Conservation (phyloP, 169 alveolate genomes). For the Fabrea salina region DNA sequence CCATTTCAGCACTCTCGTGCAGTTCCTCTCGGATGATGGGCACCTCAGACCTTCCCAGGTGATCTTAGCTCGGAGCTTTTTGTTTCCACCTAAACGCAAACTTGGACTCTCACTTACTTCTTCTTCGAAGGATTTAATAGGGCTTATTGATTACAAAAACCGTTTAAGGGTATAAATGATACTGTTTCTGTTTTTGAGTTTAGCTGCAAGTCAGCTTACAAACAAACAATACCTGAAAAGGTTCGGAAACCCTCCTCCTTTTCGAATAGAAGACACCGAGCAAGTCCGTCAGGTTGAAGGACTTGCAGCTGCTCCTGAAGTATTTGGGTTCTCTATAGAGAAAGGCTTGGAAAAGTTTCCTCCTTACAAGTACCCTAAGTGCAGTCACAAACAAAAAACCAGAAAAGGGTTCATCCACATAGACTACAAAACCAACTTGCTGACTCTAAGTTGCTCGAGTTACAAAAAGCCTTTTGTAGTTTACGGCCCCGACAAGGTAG, state of each 20-base stretch:
- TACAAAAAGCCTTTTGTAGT: background rate
- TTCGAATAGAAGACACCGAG: constrained; percentile 18
- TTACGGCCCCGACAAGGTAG: background rate
- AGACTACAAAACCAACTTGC: background rate
- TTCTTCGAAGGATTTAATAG: no score
- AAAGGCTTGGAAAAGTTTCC: background rate
- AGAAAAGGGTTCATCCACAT: background rate
- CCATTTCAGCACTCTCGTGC: constrained; percentile 30
- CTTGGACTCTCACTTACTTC: background rate
- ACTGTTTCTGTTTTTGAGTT: no score
- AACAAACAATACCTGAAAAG: no score
- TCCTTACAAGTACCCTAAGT: background rate
- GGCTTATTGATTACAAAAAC: no score
- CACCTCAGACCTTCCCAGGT: constrained; percentile 43
- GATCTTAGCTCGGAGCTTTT: background rate
- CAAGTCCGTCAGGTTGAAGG: background rate
- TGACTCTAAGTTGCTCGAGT: background rate
- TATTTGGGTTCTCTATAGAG: background rate
- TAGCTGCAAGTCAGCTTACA: no score
- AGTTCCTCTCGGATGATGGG: constrained; percentile 37
- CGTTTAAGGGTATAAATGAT: no score
- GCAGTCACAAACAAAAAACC: background rate
- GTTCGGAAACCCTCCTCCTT: no score
- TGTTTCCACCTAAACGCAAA: background rate
- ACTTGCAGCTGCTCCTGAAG: background rate